Evolutionary conservation across 306 rosid genomes (phyloP).

Genomic region (Vachellia pachyceras): DNA sequence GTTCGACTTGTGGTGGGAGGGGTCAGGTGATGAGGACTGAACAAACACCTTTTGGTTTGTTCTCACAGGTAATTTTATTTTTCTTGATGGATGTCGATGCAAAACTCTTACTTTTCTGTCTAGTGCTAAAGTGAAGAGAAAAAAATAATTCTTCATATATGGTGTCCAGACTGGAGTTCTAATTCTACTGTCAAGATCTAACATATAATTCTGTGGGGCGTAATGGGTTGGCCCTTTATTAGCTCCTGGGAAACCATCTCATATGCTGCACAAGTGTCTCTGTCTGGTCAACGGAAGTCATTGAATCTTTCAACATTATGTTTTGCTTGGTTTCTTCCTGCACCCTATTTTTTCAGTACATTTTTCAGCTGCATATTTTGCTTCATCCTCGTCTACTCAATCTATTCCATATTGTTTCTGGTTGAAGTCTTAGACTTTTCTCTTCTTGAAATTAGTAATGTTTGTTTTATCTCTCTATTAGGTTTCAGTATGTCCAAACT

Average conservation of each 20-base stretch:
- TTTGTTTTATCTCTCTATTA: constrained; percentile 38
- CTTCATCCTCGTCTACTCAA: constrained; percentile 6
- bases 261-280: background rate
- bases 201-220: too few species aligned
- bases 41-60: constrained; percentile 98
- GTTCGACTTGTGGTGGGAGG: constrained; percentile 99
- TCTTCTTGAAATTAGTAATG: constrained; percentile 22
- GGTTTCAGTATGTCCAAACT: constrained; percentile 93
- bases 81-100: constrained; percentile 25
- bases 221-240: background rate
- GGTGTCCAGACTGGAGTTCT: background rate
- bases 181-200: background rate
- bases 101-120: constrained; percentile 17
- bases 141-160: background rate
- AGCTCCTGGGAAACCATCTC: background rate
- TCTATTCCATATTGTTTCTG: background rate
- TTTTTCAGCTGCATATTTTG: background rate
- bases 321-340: background rate
- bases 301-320: background rate
- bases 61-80: constrained; percentile 80
- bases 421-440: background rate
- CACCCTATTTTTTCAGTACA: background rate
- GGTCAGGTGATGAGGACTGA: constrained; percentile 99
- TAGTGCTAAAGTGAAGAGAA: constrained; percentile 7
- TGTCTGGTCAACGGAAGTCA: background rate